Percentiles rank a stretch among this genome's conserved stretches.
Conservation (phyloP, 176 grass and related monocot genomes). For the Zoysia japonica region DNA sequence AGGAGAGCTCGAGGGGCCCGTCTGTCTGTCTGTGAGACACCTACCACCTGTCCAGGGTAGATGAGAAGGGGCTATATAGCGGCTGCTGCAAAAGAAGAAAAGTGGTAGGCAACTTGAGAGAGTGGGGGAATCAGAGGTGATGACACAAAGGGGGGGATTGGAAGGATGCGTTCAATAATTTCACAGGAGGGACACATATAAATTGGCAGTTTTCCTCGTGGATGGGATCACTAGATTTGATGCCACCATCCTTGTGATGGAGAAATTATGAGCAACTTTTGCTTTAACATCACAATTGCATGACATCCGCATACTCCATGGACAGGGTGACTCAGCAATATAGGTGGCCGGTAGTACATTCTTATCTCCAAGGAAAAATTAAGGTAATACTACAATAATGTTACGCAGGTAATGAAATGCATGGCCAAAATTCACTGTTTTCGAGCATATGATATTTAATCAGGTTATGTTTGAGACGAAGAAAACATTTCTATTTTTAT, state of each 20-base stretch:
- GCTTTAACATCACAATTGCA: conserved; percentile 25
- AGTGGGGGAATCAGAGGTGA: conserved; percentile 23
- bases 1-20: no score
- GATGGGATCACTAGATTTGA: conserved; percentile 46
- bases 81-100: conserved; percentile 33
- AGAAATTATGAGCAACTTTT: conserved; percentile 22
- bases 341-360: neutral
- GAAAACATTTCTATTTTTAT: no score
- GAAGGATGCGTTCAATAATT: conserved; percentile 40
- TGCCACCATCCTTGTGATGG: conserved; percentile 40
- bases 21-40: neutral
- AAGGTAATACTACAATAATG: neutral
- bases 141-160: neutral
- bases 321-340: no score
- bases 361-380: neutral
- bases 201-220: conserved; percentile 31
- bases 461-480: no score
- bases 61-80: conserved; percentile 1
- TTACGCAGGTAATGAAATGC: neutral
- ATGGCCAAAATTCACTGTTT: neutral
- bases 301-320: conserved; percentile 3
- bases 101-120: conserved; percentile 39
- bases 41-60: neutral
- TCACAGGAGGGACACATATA: neutral
- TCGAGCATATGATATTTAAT: no score